Evolutionary conservation across 2,329 filamentous ascomycete species (phyloP).

Genomic region (Aspergillus hiratsukae): DNA sequence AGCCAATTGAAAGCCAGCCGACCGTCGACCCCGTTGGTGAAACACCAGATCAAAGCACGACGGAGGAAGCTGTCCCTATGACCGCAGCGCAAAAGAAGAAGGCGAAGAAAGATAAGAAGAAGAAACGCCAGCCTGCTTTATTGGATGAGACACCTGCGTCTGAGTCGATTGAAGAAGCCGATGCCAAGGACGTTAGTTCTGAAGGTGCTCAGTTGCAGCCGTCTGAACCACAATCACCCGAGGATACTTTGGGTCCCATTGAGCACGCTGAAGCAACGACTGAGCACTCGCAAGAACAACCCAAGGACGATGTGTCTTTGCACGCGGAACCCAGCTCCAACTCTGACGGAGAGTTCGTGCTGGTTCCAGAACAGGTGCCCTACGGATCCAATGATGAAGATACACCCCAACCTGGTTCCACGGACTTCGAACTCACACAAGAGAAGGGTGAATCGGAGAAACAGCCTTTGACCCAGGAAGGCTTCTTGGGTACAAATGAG

Average conservation of each 20-base stretch:
- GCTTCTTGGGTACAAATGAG: not conserved
- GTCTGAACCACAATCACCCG: not conserved
- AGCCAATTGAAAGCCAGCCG: constrained; percentile 4
- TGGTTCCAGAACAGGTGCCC: not conserved
- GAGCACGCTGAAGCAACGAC: not conserved
- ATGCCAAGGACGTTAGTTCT: not conserved
- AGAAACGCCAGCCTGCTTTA: constrained; percentile 10
- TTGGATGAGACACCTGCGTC: constrained; percentile 3
- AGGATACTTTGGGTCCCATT: not conserved
- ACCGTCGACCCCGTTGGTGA: constrained; percentile 1
- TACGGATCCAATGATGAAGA: not conserved
- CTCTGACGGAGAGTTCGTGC: not conserved
- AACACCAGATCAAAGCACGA: not conserved
- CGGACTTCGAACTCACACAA: not conserved
- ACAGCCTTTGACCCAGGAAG: not conserved
- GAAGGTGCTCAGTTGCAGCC: not conserved
- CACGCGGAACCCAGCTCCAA: not conserved
- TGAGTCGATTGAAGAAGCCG: not conserved
- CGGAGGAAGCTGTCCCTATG: constrained; percentile 10
- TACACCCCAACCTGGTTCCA: not conserved
- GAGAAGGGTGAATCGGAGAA: not conserved
- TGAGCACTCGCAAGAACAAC: not conserved
- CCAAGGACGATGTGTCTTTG: not conserved
- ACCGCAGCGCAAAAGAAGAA: constrained; percentile 23
- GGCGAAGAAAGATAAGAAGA: constrained; percentile 24